phyloP scores from a whole-genome alignment of 2,329 filamentous ascomycete species.

The Stylonectria norvegica region DNA sequence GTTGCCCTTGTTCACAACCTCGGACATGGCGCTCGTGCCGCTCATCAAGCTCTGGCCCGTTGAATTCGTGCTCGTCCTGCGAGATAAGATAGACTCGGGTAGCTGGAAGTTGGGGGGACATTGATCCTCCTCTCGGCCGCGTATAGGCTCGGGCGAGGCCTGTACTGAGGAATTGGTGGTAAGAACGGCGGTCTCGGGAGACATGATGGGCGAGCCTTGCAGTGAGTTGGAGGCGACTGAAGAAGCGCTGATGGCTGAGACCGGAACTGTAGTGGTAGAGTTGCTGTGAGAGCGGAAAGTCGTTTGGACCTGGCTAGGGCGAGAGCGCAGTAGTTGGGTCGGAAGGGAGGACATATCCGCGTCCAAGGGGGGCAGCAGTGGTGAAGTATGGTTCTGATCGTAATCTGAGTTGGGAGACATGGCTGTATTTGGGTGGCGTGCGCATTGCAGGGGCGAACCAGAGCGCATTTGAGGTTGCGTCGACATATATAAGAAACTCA shows the following conservation, averaged over 20 bases:
- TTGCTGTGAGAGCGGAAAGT: slow-evolving; percentile 38
- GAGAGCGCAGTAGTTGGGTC: slow-evolving; percentile 38
- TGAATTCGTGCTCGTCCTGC: slow-evolving; percentile 58
- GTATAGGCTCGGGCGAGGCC: slow-evolving; percentile 62
- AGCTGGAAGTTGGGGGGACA: slow-evolving; percentile 60
- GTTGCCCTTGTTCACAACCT: slow-evolving; percentile 45
- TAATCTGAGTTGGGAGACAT: slow-evolving; percentile 26
- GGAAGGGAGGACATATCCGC: slow-evolving; percentile 43
- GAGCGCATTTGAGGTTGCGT: slow-evolving; percentile 32
- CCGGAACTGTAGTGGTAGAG: slow-evolving; percentile 39
- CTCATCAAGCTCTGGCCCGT: slow-evolving; percentile 58
- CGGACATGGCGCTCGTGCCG: slow-evolving; percentile 55
- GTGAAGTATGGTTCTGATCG: slow-evolving; percentile 22
- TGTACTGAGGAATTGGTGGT: slow-evolving; percentile 63
- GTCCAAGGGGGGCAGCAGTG: slow-evolving; percentile 23
- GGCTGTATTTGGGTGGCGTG: slow-evolving; percentile 18
- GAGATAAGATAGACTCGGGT: slow-evolving; percentile 66
- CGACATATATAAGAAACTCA: slow-evolving; percentile 38
- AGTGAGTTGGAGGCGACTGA: slow-evolving; percentile 54
- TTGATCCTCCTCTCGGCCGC: slow-evolving; percentile 52
- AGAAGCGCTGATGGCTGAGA: slow-evolving; percentile 54
- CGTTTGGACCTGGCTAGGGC: slow-evolving; percentile 49
- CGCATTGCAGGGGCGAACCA: slow-evolving; percentile 23
- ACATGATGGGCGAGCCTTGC: slow-evolving; percentile 56
- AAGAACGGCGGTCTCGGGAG: slow-evolving; percentile 49